Conservation (phyloP, 208 protist genomes). For the Leishmania braziliensis region DNA sequence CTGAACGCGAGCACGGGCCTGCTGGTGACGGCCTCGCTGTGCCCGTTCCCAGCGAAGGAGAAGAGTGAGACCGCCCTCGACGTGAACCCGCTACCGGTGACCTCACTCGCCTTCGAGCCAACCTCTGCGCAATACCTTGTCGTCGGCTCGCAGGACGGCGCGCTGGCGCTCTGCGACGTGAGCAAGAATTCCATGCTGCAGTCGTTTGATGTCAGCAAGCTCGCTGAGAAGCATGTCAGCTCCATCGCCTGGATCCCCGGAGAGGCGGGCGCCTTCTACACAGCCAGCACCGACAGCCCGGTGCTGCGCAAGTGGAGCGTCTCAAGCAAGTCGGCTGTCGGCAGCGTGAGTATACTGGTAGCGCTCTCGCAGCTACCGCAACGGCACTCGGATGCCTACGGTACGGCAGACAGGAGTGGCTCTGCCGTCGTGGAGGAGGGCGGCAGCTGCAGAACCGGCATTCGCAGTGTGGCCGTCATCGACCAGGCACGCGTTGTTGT, state of each 20-base stretch:
- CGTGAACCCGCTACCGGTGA: conserved; percentile 49
- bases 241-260: conserved; percentile 70
- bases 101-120: conserved; percentile 70
- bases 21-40: conserved; percentile 43
- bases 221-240: conserved; percentile 49
- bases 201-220: conserved; percentile 46
- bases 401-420: neutral
- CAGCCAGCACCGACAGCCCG: conserved; percentile 54
- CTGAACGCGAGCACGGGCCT: conserved; percentile 76
- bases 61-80: conserved; percentile 24
- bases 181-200: conserved; percentile 46
- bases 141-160: conserved; percentile 75
- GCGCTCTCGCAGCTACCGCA: neutral
- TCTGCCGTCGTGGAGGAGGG: neutral
- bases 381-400: neutral
- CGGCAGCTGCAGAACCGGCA: conserved; percentile 24
- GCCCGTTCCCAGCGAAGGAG: conserved; percentile 62
- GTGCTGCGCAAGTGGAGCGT: conserved; percentile 72
- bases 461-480: conserved; percentile 43
- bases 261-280: conserved; percentile 73
- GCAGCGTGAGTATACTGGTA: conserved; percentile 40
- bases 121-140: conserved; percentile 66
- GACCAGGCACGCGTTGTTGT: conserved; percentile 63
- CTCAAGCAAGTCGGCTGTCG: conserved; percentile 54
- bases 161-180: conserved; percentile 65